These are phyloP conservation scores for Apiotrichum brassicae DNA, from an alignment of 1,284 basidiomycete species.

Conservation along the genomic window DNA sequence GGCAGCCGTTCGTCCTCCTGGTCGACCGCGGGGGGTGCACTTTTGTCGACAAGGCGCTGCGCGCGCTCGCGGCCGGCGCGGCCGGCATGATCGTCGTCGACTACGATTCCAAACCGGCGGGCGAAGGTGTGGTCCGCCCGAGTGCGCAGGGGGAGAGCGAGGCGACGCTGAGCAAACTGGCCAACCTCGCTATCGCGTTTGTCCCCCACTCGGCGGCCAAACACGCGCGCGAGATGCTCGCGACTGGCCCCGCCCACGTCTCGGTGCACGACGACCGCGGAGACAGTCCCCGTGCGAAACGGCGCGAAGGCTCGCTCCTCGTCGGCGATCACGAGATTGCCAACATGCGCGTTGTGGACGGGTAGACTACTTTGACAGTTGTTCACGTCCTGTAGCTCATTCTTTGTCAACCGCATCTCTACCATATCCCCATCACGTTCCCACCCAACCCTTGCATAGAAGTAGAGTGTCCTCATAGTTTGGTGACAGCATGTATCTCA, in stretches of 20 bases:
- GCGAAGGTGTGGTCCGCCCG: constrained; percentile 28
- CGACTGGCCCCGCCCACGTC: not conserved
- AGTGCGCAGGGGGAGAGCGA: constrained; percentile 22
- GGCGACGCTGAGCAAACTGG: constrained; percentile 7
- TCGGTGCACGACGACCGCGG: not conserved
- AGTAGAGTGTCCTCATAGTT: too few relatives aligned
- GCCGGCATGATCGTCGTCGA: constrained; percentile 65
- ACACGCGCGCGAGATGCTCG: constrained; percentile 3
- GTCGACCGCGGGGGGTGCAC: constrained; percentile 63
- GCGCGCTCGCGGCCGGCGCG: constrained; percentile 61
- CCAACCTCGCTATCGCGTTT: constrained; percentile 28
- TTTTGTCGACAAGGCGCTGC: constrained; percentile 68
- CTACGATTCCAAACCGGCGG: not conserved
- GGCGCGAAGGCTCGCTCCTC: constrained; percentile 6
- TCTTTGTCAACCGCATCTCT: not conserved
- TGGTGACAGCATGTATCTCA: not conserved
- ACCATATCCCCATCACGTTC: not conserved
- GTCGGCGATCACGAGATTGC: constrained; percentile 11
- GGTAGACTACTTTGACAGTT: not conserved
- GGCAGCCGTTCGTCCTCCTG: constrained; percentile 22
- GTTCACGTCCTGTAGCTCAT: not conserved
- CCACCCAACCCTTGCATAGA: too few relatives aligned
- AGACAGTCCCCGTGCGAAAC: not conserved
- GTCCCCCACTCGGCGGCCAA: constrained; percentile 23
- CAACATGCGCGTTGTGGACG: constrained; percentile 11